Evolutionary conservation across 768 basidiomycete genomes (phyloP), one percentile per base, ranked within the genome.

Genomic region (Gymnopilus junonius): DNA sequence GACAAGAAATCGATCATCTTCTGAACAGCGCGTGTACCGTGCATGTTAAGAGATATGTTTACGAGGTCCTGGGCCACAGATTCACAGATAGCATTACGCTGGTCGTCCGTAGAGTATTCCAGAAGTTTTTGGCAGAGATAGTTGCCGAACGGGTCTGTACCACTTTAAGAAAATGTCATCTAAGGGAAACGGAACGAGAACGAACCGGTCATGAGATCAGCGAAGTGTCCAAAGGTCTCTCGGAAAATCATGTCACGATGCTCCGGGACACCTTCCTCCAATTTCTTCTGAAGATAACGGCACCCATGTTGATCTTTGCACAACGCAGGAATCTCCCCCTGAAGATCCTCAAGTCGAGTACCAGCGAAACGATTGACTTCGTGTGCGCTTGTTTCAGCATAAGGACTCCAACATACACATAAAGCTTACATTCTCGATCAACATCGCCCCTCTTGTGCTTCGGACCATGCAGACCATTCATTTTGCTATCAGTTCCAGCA

Each of bases 1-100:
- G 96, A 97, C 73, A 99, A 80, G 83, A 97, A 99, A 77, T 99
- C 97, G 66, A 99, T 97, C 97, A 99, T 99, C 82, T 99, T 99
- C 82, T 99, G 97, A 62, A 99, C 97, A 27, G 97, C 97, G 64
- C 97, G 90, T 32, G 97, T 99, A 32, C 97, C 97, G 77, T 99
- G 97, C 97, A 99, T 99, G 79, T 99, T 99, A 65, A 99, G 83
- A 34, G 95, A 97, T 72, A 99, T 99, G 74, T 91, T 95, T 71
- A 99, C 97, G 54, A 99, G 85, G 70, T 99, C 97, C 72, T 95
- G 93, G 34, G 96, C 94, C 54, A 99, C 97, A 25, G 94, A 95
- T 75, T 99, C 97, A 79, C 97, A 97, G 61, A 99, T 97, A 34
- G 94, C 83, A 72, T 94, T 96, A 61, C 97, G 89, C 71, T 99